phyloP scores from a whole-genome alignment of 176 grass and related monocot species.

The Tillandsia leiboldiana region DNA sequence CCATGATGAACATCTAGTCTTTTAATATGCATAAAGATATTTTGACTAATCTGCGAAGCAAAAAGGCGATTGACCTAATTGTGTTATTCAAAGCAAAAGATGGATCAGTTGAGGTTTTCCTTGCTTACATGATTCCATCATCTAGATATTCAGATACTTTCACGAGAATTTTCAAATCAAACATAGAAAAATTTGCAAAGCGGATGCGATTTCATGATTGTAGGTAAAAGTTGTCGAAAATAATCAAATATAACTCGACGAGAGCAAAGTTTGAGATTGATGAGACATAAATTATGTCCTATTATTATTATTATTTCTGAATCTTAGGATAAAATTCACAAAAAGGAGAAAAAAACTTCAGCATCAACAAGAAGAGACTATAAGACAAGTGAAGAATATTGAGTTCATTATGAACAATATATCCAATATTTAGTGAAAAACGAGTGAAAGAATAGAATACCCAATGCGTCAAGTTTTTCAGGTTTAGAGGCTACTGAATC shows the following conservation, averaged over 20 bases:
- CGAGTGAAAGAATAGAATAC: constrained; percentile 24
- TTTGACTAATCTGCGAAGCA: not conserved
- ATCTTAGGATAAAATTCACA: not conserved
- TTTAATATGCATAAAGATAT: too few relatives aligned
- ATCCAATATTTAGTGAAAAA: not conserved
- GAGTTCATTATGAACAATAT: not conserved
- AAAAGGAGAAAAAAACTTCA: not conserved
- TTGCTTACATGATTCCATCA: not conserved
- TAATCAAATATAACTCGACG: too few relatives aligned
- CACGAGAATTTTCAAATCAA: not conserved
- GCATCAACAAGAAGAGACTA: not conserved
- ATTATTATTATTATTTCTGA: not conserved
- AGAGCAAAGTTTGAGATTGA: too few relatives aligned
- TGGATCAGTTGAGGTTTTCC: not conserved
- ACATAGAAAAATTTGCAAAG: too few relatives aligned
- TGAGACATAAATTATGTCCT: not conserved
- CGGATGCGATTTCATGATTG: not conserved
- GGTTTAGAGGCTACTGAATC: constrained; percentile 71
- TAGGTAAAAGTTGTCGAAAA: not conserved
- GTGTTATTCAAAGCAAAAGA: not conserved
- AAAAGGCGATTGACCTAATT: not conserved
- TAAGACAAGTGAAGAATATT: not conserved
- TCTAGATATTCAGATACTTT: not conserved
- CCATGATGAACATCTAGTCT: too few relatives aligned
- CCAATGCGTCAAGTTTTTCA: constrained; percentile 86